Conservation (phyloP, 805 yeast species). For the Lipomyces yamanashiensis region DNA sequence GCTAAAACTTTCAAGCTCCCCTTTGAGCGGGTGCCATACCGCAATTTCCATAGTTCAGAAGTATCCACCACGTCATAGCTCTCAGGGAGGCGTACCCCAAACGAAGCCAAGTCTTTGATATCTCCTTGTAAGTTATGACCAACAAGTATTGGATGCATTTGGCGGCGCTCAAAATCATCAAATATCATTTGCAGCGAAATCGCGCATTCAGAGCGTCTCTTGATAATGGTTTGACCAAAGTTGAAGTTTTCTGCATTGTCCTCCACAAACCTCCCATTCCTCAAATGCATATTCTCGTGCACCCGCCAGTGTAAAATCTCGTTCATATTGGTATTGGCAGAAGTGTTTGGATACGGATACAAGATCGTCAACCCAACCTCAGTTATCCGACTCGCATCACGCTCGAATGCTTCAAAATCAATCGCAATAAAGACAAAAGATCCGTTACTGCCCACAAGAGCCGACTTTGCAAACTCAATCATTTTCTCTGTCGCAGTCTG, state of each 20-base stretch:
- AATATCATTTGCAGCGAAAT: conserved; percentile 1
- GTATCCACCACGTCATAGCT: conserved; percentile 7
- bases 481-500: too few species aligned
- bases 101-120: conserved; percentile 9
- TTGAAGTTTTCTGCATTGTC: conserved; percentile 25
- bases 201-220: conserved; percentile 3
- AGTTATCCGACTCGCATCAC: conserved; percentile 5
- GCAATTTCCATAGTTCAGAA: conserved; percentile 13
- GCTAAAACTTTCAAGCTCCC: conserved; percentile 2
- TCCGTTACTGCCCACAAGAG: too few species aligned
- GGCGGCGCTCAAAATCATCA: neutral
- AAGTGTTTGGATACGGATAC: conserved; percentile 2
- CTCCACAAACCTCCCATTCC: conserved; percentile 22
- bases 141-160: conserved; percentile 12
- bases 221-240: conserved; percentile 20
- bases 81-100: conserved; percentile 11
- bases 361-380: conserved; percentile 26
- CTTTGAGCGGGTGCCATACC: conserved; percentile 9
- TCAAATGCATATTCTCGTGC: conserved; percentile 12
- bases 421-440: neutral
- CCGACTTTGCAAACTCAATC: too few species aligned
- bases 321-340: neutral
- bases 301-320: conserved; percentile 15
- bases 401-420: conserved; percentile 28
- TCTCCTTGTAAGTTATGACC: conserved; percentile 28